Percentiles rank a stretch among this genome's conserved stretches.
phyloP scores from a whole-genome alignment of 768 basidiomycete genomes.

The Amanita brunnescens region DNA sequence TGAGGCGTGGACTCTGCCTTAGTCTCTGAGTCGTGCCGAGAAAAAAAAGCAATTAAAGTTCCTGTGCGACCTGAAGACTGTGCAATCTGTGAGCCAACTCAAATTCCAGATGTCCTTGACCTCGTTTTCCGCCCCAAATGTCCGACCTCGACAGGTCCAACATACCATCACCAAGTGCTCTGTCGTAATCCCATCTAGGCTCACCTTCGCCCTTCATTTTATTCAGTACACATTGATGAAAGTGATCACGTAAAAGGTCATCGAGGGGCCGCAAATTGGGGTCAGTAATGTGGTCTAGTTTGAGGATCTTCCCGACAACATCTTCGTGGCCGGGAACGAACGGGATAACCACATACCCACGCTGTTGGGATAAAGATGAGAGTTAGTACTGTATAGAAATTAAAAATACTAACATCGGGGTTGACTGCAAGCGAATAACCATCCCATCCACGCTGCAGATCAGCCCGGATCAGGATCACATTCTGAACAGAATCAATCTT shows the following conservation, averaged over 20 bases:
- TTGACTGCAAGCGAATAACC: neutral
- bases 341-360: neutral
- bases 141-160: neutral
- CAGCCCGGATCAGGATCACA: neutral
- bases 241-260: neutral
- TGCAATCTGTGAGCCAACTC: constrained; percentile 15
- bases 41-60: too few species aligned
- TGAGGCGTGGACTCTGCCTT: too few species aligned
- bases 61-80: neutral
- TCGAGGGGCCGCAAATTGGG: constrained; percentile 6
- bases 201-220: constrained; percentile 1
- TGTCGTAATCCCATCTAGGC: neutral
- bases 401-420: neutral
- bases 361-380: neutral
- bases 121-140: constrained; percentile 13
- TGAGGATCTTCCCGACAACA: neutral
- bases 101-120: constrained; percentile 18
- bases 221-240: neutral
- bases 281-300: constrained; percentile 7
- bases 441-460: neutral
- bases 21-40: too few species aligned
- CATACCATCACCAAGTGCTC: neutral
- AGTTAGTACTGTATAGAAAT: neutral
- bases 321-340: neutral
- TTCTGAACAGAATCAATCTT: neutral